These are phyloP conservation scores for Mycena rebaudengoi DNA, from an alignment of 768 basidiomycete species.

Conservation along the genomic window DNA sequence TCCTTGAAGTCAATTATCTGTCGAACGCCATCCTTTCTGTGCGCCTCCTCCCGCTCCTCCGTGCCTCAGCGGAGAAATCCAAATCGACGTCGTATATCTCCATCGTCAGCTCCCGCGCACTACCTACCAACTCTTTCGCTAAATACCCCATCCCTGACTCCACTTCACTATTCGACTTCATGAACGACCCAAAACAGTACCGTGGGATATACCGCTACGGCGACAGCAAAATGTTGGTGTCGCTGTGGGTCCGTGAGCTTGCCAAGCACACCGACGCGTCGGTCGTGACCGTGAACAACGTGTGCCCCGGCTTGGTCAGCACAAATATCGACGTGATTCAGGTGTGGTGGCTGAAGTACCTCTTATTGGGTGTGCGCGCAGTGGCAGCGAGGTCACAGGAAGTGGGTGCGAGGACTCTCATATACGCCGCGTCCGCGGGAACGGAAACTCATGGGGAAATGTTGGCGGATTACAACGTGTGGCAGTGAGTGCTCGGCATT, in stretches of 20 bases:
- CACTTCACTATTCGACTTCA: conserved; percentile 14
- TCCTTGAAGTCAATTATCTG: conserved; percentile 30
- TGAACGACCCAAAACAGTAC: conserved; percentile 19
- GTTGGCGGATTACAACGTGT: conserved; percentile 15
- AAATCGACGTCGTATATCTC: conserved; percentile 12
- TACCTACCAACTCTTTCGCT: not conserved
- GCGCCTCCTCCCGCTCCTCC: conserved; percentile 31
- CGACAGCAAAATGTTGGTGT: conserved; percentile 26
- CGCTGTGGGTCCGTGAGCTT: conserved; percentile 22
- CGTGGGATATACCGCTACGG: conserved; percentile 14
- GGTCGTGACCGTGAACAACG: conserved; percentile 27
- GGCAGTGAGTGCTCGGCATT: conserved; percentile 7
- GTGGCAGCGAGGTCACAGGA: conserved; percentile 20
- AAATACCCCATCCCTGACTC: conserved; percentile 23
- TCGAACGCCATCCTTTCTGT: conserved; percentile 28
- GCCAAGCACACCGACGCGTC: conserved; percentile 23
- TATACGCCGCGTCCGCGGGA: conserved; percentile 24
- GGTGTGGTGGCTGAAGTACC: not conserved
- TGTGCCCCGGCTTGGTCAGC: conserved; percentile 30
- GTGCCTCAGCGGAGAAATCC: conserved; percentile 8
- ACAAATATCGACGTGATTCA: conserved; percentile 18
- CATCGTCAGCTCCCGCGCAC: conserved; percentile 22
- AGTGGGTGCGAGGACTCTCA: conserved; percentile 20
- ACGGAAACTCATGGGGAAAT: conserved; percentile 26
- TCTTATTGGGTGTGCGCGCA: not conserved